Evolutionary conservation across 768 basidiomycete species (phyloP), one percentile per base, ranked within the genome.

Genomic region (Tricholoma matsutake): DNA sequence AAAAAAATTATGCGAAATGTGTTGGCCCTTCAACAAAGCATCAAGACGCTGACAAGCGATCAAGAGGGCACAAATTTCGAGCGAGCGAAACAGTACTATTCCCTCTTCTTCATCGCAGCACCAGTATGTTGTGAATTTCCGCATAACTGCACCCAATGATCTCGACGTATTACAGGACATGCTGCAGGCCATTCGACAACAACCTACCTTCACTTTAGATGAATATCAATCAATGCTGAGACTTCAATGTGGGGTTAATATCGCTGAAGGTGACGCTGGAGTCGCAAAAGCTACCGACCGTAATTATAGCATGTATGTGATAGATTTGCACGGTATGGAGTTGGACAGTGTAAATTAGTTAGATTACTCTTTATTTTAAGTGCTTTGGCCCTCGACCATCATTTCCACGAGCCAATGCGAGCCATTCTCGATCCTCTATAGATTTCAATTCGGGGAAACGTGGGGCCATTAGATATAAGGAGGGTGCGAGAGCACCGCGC

Each of bases 161-260:
- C n/a, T 25, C 57, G 2, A 34, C 18, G 16, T 14, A 13, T 9
- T 60, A 8, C 29, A 96, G 94, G 84, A 83, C 56, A 86, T 98
- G 83, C 78, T 98, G 54, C 86, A 91, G 29, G 75, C 80, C 10
- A 85, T 94, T 57, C 85, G 87, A 28, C 65, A 78, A 53, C 79
- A 81, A 63, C 85, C 83, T 63, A 73, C 73, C 39, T 98, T 93
- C 76, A 84, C 81, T 4, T 96, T 97, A 65, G 95, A 96, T 65
- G 92, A 98, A 69, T 98, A 96, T 74, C 91, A 94, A 71, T 83
- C 85, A 7, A 94, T 98, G 81, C 81, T 98, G 53, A 89, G 87
- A 66, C 81, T 98, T 37, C 93, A 94, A 67, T 96, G 94, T 69
- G 92, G 91, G 14, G 85, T 94, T 35, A 86, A 92, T 68, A 86